Base-by-base conservation (phyloP, 805 yeast genomes). In the Metschnikowia lunata region DNA sequence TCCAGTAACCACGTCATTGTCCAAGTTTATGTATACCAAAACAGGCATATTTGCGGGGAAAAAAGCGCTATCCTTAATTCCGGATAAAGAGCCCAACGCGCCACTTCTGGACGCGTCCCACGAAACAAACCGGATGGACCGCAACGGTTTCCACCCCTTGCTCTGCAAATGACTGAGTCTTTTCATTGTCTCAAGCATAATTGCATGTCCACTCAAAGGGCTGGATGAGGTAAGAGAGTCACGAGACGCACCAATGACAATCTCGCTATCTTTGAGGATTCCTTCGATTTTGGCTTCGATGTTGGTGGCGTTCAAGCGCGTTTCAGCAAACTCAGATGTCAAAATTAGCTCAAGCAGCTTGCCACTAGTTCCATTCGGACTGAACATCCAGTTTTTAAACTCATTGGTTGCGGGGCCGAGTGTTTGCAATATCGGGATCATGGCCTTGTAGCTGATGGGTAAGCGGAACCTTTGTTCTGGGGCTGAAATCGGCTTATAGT, bases 141-240 rank as follows among this genome's bases (percentile, higher is more conserved):
- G 57, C 30, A 69, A 54, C 1, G 76, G 76, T 46, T 61, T 64
- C 76, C 76, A 71, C 2, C 76, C 76, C 36, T 60, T 37, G 28
- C 55, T 49, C 13, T 51, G 54, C 42, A 71, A 56, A 39, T 58
- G 53, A 15, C 62, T 60, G 40, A 62, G 63, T 37, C 66, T 62
- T 13, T 69, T 52, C 63, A 71, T 62, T 6, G 67, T 59, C 44
- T 71, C 75, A 32, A 71, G 55, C 46, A 71, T 48, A 14, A 71
- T 52, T 1, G 67, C 74, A 43, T 70, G 75, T 7, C 66, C 66
- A 43, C 71, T 62, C 39, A 65, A 51, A 1, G 74, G 74, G 45
- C 66, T 63, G 0, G 65, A 52, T 0, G 64, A 51, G 0, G 72
- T 67, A 32, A 65, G 61, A 7, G 67, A 58, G 42, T 71, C 76